Conservation (phyloP, 495 filamentous ascomycete genomes). For the Penicillium egyptiacum region DNA sequence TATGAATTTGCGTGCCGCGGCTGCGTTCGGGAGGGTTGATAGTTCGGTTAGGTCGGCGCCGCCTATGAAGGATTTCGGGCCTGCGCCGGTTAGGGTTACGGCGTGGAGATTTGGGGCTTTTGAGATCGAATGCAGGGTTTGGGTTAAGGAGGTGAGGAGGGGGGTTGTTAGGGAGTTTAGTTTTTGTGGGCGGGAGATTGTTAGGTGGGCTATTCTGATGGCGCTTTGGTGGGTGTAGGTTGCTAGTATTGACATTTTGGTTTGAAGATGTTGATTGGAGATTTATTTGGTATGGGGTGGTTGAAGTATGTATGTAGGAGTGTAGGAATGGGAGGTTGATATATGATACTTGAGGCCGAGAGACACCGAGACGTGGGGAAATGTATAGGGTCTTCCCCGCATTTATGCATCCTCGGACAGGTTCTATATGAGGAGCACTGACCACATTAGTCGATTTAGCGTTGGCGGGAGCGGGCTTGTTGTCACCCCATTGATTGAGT, state of each 20-base stretch:
- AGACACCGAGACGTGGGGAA: too few relatives aligned
- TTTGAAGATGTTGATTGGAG: not conserved
- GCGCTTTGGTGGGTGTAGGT: conserved; percentile 17
- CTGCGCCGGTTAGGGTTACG: conserved; percentile 25
- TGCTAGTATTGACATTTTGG: conserved; percentile 15
- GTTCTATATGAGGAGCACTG: too few relatives aligned
- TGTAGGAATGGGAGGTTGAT: too few relatives aligned
- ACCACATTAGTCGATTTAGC: too few relatives aligned
- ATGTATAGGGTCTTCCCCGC: too few relatives aligned
- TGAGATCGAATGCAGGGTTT: not conserved
- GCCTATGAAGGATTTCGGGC: conserved; percentile 26
- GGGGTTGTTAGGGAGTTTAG: conserved; percentile 26
- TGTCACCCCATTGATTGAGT: too few relatives aligned
- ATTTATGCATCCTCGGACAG: too few relatives aligned
- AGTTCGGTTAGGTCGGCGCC: conserved; percentile 29
- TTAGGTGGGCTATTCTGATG: conserved; percentile 23
- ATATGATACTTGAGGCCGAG: too few relatives aligned
- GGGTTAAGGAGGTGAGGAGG: conserved; percentile 11
- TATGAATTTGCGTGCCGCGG: conserved; percentile 22
- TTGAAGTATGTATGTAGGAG: too few relatives aligned
- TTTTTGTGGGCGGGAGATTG: conserved; percentile 26
- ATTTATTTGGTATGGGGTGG: too few relatives aligned
- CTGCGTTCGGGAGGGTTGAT: conserved; percentile 13
- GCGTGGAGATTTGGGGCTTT: conserved; percentile 21
- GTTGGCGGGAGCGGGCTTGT: too few relatives aligned